Base-by-base conservation (phyloP, 495 filamentous ascomycete genomes). In the Astrothelium macrocarpum region DNA sequence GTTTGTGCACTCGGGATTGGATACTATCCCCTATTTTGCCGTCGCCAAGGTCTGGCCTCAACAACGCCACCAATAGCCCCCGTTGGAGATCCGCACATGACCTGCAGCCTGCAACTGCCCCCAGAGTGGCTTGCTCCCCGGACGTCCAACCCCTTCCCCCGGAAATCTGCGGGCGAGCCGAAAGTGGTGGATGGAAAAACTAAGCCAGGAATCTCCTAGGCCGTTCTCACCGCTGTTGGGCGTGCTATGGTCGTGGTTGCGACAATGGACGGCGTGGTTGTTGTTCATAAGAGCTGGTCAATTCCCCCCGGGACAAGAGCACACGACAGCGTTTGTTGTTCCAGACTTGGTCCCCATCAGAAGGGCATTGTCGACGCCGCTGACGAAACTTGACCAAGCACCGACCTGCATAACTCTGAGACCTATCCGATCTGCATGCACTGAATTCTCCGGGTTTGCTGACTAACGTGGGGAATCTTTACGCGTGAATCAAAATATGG, bases 51-150 rank as follows among this genome's bases (percentile, higher is more conserved):
- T 20, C 12, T n/a, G 49, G 20, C 49, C 9, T 18, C 18, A 9
- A 18, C 43, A 56, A 56, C 49, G 49, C 49, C 49, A 56, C 49
- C 49, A 56, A 56, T 56, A 56, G 49, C 49, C n/a, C 16, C 49
- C 49, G 49, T 56, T 56, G 49, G 25, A 29, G 49, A 56, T 56
- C 49, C 12, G 5, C 25, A 16, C 49, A 56, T 56, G 49, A 56
- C 49, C 49, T 56, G 49, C 49, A 49, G 43, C 43, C 10, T 9
- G 43, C 43, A 56, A 9, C 49, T 1, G 11, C 49, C 49, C 25
- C 16, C 49, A 49, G 45, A 23, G 45, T 20, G 45, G 45, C 45
- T 14, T 49, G 45, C n/a, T 39, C 34, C 34, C 34, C 34, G 34
- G 5, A 14, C 34, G 14, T 39, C 34, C 34, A 5, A 5, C 14